These are phyloP conservation scores for Nitzschia sp. DNA, from an alignment of 108 stramenopile species.

Conservation along the genomic window DNA sequence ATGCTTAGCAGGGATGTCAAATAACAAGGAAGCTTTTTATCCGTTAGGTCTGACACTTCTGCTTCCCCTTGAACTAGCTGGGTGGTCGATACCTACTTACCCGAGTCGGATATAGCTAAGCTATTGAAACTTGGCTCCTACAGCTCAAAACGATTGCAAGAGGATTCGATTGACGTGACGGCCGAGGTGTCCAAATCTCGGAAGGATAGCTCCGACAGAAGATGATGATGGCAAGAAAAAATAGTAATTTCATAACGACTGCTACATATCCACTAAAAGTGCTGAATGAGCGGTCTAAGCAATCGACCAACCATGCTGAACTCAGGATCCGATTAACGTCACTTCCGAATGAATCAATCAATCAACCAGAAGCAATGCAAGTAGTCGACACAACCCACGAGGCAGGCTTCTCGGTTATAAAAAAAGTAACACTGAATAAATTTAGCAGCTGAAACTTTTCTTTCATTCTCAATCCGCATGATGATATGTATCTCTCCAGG, in stretches of 20 bases:
- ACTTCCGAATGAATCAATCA: too few species aligned
- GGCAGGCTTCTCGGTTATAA: too few species aligned
- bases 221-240: background rate
- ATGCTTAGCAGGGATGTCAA: background rate
- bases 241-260: too few species aligned
- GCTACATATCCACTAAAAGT: too few species aligned
- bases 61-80: conserved; percentile 32
- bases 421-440: background rate
- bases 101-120: conserved; percentile 51
- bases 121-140: conserved; percentile 49
- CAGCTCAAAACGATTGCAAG: background rate
- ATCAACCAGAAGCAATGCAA: too few species aligned
- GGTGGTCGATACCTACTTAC: conserved; percentile 68
- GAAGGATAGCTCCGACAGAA: background rate
- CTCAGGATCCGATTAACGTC: too few species aligned
- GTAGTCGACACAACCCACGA: too few species aligned
- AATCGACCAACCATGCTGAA: too few species aligned
- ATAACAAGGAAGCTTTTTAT: background rate
- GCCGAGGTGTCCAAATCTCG: conserved; percentile 1
- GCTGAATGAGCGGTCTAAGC: too few species aligned
- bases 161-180: background rate
- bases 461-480: background rate
- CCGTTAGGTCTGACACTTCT: background rate
- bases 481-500: too few species aligned
- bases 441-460: background rate